Evolutionary conservation across 306 rosid species (phyloP).

Genomic region (Sphenostylis stenocarpa): DNA sequence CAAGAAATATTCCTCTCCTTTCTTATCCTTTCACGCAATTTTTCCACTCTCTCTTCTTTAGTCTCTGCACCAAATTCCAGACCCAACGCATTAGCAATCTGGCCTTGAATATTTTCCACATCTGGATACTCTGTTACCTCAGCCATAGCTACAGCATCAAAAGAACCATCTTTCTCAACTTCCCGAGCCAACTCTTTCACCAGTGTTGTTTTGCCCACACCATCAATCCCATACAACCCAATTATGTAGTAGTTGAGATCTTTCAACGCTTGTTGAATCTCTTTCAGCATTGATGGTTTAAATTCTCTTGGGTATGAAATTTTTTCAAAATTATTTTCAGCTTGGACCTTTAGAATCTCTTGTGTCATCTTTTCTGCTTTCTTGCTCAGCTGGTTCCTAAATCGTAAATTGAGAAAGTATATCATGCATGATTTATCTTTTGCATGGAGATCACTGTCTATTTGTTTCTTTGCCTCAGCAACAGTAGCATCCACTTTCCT

Average conservation of each 20-base stretch:
- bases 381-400: neutral
- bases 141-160: neutral
- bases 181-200: neutral
- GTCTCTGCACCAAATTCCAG: neutral
- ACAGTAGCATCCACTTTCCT: neutral
- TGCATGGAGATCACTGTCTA: neutral
- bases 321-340: neutral
- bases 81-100: neutral
- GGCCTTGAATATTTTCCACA: constrained; percentile 1
- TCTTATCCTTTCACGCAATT: neutral
- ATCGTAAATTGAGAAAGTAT: neutral
- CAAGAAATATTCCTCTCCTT: neutral
- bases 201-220: neutral
- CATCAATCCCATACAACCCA: constrained; percentile 23
- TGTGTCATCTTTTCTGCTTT: neutral
- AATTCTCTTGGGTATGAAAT: neutral
- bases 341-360: neutral
- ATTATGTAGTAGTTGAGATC: neutral
- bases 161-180: neutral
- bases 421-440: neutral
- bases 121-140: neutral
- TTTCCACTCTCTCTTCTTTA: neutral
- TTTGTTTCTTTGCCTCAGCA: neutral
- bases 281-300: neutral
- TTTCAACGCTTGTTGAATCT: neutral